These are phyloP conservation scores for Quercus rubra DNA, from an alignment of 306 rosid genomes.

Conservation along the genomic window DNA sequence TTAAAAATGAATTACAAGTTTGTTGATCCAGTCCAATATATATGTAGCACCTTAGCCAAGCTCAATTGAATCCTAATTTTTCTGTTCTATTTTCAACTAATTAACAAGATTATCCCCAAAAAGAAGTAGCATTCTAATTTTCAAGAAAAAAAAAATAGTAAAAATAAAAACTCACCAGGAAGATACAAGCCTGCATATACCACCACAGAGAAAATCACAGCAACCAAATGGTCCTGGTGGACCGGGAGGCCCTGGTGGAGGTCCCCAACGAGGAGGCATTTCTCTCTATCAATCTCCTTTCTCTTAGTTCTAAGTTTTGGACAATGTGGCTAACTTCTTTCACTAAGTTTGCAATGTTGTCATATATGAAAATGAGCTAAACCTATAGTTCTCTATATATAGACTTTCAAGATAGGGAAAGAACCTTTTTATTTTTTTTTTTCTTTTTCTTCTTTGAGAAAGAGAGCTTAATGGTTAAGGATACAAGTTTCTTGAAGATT, in stretches of 20 bases:
- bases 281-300: not conserved
- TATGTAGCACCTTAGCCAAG: too few relatives aligned
- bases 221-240: conserved; percentile 29
- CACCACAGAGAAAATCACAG: conserved; percentile 35
- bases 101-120: too few relatives aligned
- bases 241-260: conserved; percentile 29
- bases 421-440: not conserved
- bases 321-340: not conserved
- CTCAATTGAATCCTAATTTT: too few relatives aligned
- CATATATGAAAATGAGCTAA: not conserved
- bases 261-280: conserved; percentile 57
- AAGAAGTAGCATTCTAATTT: too few relatives aligned
- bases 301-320: not conserved
- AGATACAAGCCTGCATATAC: conserved; percentile 33
- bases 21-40: too few relatives aligned
- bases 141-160: not conserved
- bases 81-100: too few relatives aligned
- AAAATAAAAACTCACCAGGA: conserved; percentile 39
- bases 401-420: not conserved
- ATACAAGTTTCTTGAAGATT: not conserved
- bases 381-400: not conserved
- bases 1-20: too few relatives aligned
- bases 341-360: not conserved
- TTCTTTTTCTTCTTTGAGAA: not conserved
- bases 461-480: conserved; percentile 7